Percentiles rank a stretch among this genome's conserved stretches.
Evolutionary conservation across 306 rosid genomes (phyloP).

Genomic region (Senna siamea): DNA sequence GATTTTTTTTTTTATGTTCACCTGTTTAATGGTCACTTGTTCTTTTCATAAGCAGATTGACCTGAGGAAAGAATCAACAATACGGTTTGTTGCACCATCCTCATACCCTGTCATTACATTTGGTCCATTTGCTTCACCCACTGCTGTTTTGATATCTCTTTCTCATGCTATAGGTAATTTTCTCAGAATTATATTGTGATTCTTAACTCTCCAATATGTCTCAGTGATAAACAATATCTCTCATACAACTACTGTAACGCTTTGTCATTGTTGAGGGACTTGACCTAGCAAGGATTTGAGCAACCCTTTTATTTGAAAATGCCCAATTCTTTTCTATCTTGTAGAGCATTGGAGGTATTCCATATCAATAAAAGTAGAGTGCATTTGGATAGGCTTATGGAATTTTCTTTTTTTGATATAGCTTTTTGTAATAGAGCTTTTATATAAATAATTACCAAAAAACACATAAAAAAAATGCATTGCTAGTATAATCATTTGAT

Average conservation of each 20-base stretch:
- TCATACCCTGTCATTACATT: slow-evolving; percentile 83
- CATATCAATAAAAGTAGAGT: slow-evolving; percentile 13
- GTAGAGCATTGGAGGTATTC: slow-evolving; percentile 7
- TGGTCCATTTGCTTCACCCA: slow-evolving; percentile 89
- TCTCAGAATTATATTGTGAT: background rate
- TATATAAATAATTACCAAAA: too few relatives aligned
- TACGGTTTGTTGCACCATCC: slow-evolving; percentile 67
- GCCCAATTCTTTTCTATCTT: slow-evolving; percentile 17
- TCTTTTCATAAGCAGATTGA: slow-evolving; percentile 71
- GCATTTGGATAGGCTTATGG: too few relatives aligned
- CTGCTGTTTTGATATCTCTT: slow-evolving; percentile 67
- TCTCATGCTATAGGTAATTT: slow-evolving; percentile 86
- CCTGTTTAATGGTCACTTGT: slow-evolving; percentile 25
- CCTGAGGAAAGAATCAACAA: slow-evolving; percentile 71
- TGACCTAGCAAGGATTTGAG: slow-evolving; percentile 1
- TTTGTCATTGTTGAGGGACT: slow-evolving; percentile 17
- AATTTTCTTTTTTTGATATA: background rate
- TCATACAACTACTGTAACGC: background rate
- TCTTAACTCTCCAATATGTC: background rate
- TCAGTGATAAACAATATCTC: slow-evolving; percentile 15
- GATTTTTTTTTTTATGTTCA: slow-evolving; percentile 20
- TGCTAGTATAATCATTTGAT: too few relatives aligned
- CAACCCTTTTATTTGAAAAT: background rate
- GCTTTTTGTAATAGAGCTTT: too few relatives aligned
- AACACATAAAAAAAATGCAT: too few relatives aligned